Percentiles rank a stretch among this genome's conserved stretches.
These are phyloP conservation scores for Deakozyma indianensis DNA, from an alignment of 805 yeast species.

Conservation along the genomic window DNA sequence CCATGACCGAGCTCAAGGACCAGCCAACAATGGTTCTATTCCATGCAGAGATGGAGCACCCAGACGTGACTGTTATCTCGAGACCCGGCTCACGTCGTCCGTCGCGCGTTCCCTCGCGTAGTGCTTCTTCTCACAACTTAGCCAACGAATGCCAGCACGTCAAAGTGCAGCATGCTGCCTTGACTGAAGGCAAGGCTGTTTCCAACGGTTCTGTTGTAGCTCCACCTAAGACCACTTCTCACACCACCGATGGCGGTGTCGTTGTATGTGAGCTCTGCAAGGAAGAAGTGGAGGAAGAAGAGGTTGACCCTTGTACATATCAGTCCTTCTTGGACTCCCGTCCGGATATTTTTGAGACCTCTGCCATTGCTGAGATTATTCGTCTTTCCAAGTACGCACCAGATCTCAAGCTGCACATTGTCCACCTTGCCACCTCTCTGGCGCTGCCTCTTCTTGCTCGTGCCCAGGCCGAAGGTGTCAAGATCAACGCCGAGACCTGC, in stretches of 20 bases:
- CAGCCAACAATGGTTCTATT: conserved; percentile 67
- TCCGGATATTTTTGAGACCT: conserved; percentile 78
- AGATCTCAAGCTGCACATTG: conserved; percentile 52
- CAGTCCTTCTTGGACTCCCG: conserved; percentile 66
- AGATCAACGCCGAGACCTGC: conserved; percentile 78
- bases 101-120: not conserved
- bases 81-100: not conserved
- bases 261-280: not conserved
- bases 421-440: conserved; percentile 75
- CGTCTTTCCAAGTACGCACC: conserved; percentile 36
- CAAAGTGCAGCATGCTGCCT: not conserved
- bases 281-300: conserved; percentile 1
- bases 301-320: conserved; percentile 45
- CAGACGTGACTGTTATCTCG: conserved; percentile 3
- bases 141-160: conserved; percentile 2
- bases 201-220: not conserved
- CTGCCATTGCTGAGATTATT: conserved; percentile 65
- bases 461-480: conserved; percentile 35
- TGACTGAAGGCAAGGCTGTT: not conserved
- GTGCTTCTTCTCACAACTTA: not conserved
- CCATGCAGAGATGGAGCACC: conserved; percentile 74
- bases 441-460: conserved; percentile 60
- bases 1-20: conserved; percentile 49
- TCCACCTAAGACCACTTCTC: not conserved
- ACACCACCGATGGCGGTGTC: not conserved